A percentile compares a stretch with the other conserved stretches of the same genome.
phyloP scores from a whole-genome alignment of 257 asterid species.

The Solanum sejunctum region DNA sequence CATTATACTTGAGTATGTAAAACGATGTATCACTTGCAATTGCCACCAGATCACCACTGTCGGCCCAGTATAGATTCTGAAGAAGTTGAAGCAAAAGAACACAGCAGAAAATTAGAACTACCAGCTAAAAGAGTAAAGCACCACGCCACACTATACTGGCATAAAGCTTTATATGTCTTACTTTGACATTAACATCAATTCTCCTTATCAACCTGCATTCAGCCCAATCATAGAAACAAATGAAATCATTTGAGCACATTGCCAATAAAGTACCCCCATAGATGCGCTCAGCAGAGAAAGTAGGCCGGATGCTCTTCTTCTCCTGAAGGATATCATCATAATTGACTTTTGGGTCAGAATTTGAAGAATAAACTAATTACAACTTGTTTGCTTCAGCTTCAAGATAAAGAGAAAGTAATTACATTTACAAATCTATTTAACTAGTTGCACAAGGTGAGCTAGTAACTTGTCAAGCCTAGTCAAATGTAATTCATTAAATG shows the following conservation, averaged over 20 bases:
- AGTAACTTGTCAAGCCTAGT: background rate
- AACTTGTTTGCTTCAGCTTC: background rate
- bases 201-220: conserved; percentile 88
- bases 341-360: background rate
- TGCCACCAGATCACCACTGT: conserved; percentile 80
- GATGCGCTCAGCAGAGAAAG: conserved; percentile 88
- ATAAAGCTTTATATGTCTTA: conserved; percentile 16
- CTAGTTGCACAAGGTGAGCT: background rate
- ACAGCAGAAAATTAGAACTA: background rate
- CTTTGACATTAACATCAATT: conserved; percentile 89
- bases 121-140: background rate
- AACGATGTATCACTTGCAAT: conserved; percentile 78
- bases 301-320: conserved; percentile 92
- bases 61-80: conserved; percentile 96
- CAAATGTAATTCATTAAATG: background rate
- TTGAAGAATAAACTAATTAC: background rate
- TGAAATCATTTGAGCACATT: conserved; percentile 82
- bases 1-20: conserved; percentile 75
- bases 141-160: background rate
- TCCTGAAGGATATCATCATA: conserved; percentile 47
- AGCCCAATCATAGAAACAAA: conserved; percentile 90
- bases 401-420: background rate
- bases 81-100: conserved; percentile 6
- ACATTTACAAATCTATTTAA: background rate
- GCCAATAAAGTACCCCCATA: conserved; percentile 82